These are phyloP conservation scores for Sarocladium brachiariae DNA, from an alignment of 2,329 filamentous ascomycete species.

Conservation along the genomic window DNA sequence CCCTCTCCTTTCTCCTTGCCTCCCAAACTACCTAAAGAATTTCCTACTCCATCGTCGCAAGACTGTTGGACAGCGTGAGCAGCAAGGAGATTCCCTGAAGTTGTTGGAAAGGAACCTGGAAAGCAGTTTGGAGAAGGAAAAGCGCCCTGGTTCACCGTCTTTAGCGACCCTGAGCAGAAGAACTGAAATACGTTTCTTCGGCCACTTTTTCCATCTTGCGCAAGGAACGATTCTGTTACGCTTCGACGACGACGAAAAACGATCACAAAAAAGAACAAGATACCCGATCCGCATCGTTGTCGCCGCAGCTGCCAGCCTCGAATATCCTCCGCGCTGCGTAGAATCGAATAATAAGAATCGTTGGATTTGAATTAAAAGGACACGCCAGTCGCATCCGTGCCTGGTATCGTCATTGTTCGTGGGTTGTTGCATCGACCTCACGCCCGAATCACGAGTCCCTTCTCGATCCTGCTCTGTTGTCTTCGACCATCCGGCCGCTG, in stretches of 20 bases:
- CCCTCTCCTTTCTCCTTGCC: constrained; percentile 12
- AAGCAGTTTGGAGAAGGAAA: not conserved
- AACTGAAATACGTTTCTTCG: constrained; percentile 38
- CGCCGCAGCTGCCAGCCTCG: constrained; percentile 24
- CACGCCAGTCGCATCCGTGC: not conserved
- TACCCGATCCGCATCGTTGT: constrained; percentile 21
- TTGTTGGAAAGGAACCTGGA: not conserved
- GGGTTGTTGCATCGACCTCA: not conserved
- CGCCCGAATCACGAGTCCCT: not conserved
- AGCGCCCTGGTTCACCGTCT: constrained; percentile 19
- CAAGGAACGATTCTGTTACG: constrained; percentile 20
- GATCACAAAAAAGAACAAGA: constrained; percentile 24
- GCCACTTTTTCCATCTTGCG: constrained; percentile 17
- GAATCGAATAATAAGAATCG: constrained; percentile 22
- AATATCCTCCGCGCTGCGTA: constrained; percentile 29
- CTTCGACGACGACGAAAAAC: constrained; percentile 27
- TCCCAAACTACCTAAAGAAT: not conserved
- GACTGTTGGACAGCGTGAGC: constrained; percentile 12
- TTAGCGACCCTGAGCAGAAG: constrained; percentile 23
- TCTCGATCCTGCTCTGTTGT: constrained; percentile 11
- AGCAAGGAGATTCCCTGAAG: constrained; percentile 10
- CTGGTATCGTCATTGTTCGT: not conserved
- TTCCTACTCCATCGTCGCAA: not conserved
- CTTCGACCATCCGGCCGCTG: constrained; percentile 16
- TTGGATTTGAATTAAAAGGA: constrained; percentile 22